Conservation (phyloP, 2,329 filamentous ascomycete genomes). For the Phaeosphaeriaceae sp. region DNA sequence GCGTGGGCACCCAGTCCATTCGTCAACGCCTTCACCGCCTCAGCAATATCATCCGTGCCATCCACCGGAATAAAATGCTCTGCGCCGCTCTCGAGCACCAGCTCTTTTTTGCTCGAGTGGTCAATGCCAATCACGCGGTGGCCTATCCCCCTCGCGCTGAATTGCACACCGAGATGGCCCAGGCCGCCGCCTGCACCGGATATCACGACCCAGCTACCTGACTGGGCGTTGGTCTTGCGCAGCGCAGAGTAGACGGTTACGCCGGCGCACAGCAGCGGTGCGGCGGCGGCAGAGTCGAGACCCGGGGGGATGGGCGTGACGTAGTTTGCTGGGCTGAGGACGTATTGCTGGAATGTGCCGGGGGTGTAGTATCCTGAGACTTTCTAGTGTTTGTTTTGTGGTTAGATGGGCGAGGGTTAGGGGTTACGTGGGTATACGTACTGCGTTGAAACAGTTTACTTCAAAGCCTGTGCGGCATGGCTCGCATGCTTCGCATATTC, state of each 20-base stretch:
- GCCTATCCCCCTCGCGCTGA: constrained; percentile 66
- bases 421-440: constrained; percentile 20
- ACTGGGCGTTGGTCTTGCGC: constrained; percentile 64
- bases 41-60: constrained; percentile 56
- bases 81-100: constrained; percentile 66
- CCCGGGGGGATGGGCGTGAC: constrained; percentile 72
- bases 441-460: constrained; percentile 40
- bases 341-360: constrained; percentile 76
- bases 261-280: constrained; percentile 70
- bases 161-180: constrained; percentile 69
- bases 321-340: constrained; percentile 68
- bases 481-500: constrained; percentile 56
- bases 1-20: constrained; percentile 66
- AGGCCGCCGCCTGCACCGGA: constrained; percentile 64
- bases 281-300: constrained; percentile 65
- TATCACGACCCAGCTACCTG: constrained; percentile 67
- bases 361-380: constrained; percentile 72
- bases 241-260: constrained; percentile 72
- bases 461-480: constrained; percentile 54
- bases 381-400: constrained; percentile 32
- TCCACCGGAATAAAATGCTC: constrained; percentile 71
- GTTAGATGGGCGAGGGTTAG: neutral
- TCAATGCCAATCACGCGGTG: constrained; percentile 71
- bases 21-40: constrained; percentile 63
- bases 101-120: constrained; percentile 67